Conservation (phyloP, 371 early-diverging fungal genomes). For the Mucor circinelloides region DNA sequence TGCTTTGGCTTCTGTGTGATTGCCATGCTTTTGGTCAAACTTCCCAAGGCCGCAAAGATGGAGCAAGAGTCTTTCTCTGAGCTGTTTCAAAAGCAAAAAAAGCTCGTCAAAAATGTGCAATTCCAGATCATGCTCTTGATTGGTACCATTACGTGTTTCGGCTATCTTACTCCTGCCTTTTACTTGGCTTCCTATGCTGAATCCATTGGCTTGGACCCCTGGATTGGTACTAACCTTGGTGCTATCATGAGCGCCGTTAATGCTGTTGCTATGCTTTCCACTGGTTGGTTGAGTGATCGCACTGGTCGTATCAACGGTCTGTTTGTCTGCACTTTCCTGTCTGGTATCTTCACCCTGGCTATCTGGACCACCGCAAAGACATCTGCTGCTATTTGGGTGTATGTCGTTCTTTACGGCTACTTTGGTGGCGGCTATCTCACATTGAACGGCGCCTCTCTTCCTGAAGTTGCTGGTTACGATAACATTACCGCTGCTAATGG, state of each 20-base stretch:
- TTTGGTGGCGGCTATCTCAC: constrained; percentile 64
- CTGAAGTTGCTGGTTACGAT: constrained; percentile 50
- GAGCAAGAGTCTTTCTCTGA: not conserved
- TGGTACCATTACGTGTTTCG: constrained; percentile 25
- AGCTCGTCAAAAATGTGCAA: constrained; percentile 3
- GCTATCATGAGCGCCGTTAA: constrained; percentile 54
- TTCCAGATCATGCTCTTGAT: constrained; percentile 28
- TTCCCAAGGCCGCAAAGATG: constrained; percentile 22
- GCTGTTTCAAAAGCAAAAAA: constrained; percentile 33
- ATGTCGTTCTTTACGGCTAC: constrained; percentile 50
- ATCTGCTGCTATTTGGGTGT: constrained; percentile 42
- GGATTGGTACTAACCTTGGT: constrained; percentile 44
- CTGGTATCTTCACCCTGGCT: constrained; percentile 40
- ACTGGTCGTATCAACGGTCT: constrained; percentile 60
- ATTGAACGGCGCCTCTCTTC: constrained; percentile 45
- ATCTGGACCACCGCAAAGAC: constrained; percentile 46
- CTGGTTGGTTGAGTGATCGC: constrained; percentile 54
- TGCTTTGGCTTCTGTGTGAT: constrained; percentile 49
- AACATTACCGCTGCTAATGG: constrained; percentile 53
- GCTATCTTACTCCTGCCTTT: constrained; percentile 20
- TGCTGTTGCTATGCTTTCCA: constrained; percentile 42
- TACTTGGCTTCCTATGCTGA: constrained; percentile 31
- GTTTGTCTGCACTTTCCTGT: constrained; percentile 44
- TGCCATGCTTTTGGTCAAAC: constrained; percentile 47
- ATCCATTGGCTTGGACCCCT: constrained; percentile 28